Base-by-base conservation (phyloP, 2,329 filamentous ascomycete species). In the Aspergillus persii region DNA sequence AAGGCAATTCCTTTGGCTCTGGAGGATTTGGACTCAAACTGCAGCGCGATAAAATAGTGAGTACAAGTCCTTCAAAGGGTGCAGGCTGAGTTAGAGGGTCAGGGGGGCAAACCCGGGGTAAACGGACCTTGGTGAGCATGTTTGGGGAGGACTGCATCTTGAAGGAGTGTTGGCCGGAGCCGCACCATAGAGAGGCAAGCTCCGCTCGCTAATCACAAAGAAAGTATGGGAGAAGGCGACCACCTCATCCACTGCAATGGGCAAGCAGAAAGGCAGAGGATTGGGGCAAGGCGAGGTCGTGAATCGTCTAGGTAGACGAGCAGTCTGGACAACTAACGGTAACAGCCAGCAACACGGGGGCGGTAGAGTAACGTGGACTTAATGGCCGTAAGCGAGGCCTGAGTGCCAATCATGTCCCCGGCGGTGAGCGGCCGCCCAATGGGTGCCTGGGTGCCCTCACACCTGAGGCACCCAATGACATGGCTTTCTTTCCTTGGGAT, bases 1-100 rank as follows among this genome's bases (percentile, higher is more conserved):
- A 88, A 88, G 65, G 86, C 86, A 70, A 88, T 86, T 73, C 86
- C 86, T 72, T 88, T 88, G 6, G 86, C 86, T 76, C 86, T 79
- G 63, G 86, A 88, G 50, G 85, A 88, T 75, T 88, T 88, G 61
- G 85, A 87, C 73, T 88, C 86, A 71, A 86, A 86, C 83, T 86
- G 65, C 50, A 33, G 18, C n/a, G 23, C 12, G 9, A 8, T 5
- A 56, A 23, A 7, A 29, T 59, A 18, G 59, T 76, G 63, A 73
- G 68, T 57, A 54, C 47, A 18, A 58, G 23, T 52, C 62, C 66
- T 62, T 61, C 58, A 53, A 55, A 26, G 53, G 15, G 60, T 44
- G 41, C 23, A 33, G 36, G 50, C 46, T 51, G 59, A 51, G 49
- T 47, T 9, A 39, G 56, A 56, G 58, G 52, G 49, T 58, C 29